Conservation (phyloP, 768 basidiomycete genomes). For the Candolleomyces eurysporus region DNA sequence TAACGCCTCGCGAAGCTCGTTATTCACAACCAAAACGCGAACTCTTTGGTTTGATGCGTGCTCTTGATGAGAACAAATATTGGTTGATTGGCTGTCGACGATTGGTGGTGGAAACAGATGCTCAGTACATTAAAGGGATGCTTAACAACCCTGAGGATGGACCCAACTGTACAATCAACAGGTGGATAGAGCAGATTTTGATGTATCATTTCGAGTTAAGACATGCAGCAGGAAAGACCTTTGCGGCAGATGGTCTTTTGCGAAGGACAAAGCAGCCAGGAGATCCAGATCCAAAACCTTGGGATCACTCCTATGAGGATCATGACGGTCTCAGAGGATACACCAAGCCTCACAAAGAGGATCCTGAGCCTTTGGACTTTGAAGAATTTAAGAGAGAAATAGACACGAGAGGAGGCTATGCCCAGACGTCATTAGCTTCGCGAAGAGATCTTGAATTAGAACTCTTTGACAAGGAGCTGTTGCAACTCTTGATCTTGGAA, state of each 20-base stretch:
- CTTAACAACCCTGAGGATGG: constrained; percentile 4
- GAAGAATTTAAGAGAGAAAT: constrained; percentile 4
- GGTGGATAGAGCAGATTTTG: constrained; percentile 9
- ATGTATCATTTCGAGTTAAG: constrained; percentile 9
- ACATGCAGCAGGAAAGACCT: constrained; percentile 10
- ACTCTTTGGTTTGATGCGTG: background rate
- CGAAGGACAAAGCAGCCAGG: constrained; percentile 4
- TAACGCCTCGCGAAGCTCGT: constrained; percentile 27
- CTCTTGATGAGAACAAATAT: background rate
- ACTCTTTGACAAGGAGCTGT: too few relatives aligned
- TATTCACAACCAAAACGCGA: constrained; percentile 14
- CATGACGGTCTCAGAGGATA: constrained; percentile 1
- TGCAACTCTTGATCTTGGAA: too few relatives aligned
- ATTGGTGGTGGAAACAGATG: background rate
- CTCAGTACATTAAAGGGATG: constrained; percentile 1
- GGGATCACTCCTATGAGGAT: background rate
- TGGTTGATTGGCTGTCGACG: background rate
- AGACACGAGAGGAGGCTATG: constrained; percentile 3
- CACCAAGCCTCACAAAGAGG: constrained; percentile 1
- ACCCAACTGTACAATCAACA: constrained; percentile 11
- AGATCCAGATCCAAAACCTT: constrained; percentile 1
- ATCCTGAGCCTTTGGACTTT: constrained; percentile 3
- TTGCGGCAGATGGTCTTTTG: constrained; percentile 20
- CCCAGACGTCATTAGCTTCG: too few relatives aligned
- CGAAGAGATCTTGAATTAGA: too few relatives aligned